Percentiles rank a stretch among this genome's conserved stretches.
Conservation (phyloP, 345 rosid genomes). For the Noccaea bulbosa region DNA sequence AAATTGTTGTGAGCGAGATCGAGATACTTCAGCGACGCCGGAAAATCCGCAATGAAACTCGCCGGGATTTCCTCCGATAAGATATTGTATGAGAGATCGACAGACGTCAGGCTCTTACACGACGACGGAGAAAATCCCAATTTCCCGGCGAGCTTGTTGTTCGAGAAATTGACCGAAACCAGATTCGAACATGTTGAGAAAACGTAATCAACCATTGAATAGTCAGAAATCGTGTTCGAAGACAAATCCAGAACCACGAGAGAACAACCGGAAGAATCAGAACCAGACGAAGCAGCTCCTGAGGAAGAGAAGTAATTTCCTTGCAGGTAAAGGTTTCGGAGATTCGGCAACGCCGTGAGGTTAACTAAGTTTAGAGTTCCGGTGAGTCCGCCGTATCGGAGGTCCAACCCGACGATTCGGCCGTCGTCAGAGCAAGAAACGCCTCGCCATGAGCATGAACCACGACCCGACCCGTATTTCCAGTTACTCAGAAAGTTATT, state of each 20-base stretch:
- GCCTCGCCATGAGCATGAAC: conserved; percentile 73
- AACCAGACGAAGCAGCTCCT: conserved; percentile 50
- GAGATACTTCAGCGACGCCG: conserved; percentile 55
- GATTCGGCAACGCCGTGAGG: conserved; percentile 61
- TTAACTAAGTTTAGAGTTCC: conserved; percentile 59
- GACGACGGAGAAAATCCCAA: conserved; percentile 46
- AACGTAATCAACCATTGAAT: conserved; percentile 45
- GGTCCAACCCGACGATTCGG: conserved; percentile 55
- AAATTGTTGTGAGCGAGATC: conserved; percentile 81
- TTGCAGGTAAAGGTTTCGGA: conserved; percentile 53
- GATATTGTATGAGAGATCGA: conserved; percentile 73
- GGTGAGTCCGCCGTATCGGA: conserved; percentile 54
- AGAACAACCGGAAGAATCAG: conserved; percentile 43
- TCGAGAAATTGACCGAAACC: conserved; percentile 67
- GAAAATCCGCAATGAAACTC: conserved; percentile 49
- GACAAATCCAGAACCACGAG: conserved; percentile 72
- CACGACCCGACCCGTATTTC: conserved; percentile 47
- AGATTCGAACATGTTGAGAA: conserved; percentile 68
- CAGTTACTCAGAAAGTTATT: conserved; percentile 55
- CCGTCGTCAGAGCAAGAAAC: conserved; percentile 64
- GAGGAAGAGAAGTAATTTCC: conserved; percentile 63
- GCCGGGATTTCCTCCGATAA: conserved; percentile 65
- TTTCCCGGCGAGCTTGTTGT: conserved; percentile 62
- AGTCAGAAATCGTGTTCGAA: conserved; percentile 63
- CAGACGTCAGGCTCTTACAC: conserved; percentile 55